Percentiles rank a stretch among this genome's conserved stretches.
phyloP scores from a whole-genome alignment of 306 rosid genomes.

The Acacia crassicarpa region DNA sequence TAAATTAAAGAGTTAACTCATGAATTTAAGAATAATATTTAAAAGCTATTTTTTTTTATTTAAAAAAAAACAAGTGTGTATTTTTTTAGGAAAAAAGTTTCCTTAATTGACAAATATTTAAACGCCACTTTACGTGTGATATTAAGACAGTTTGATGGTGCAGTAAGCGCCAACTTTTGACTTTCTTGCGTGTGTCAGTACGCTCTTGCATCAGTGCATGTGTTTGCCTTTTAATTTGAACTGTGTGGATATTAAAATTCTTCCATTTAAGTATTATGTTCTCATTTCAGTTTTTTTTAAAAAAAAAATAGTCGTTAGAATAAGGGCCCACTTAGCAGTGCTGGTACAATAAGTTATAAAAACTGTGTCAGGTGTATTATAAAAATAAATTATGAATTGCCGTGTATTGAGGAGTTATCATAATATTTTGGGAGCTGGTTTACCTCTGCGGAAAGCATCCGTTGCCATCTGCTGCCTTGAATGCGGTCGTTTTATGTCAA shows the following conservation, averaged over 20 bases:
- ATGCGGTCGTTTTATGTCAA: too few relatives aligned
- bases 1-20: too few relatives aligned
- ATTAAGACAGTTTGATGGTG: neutral
- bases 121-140: neutral
- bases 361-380: neutral
- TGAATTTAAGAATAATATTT: too few relatives aligned
- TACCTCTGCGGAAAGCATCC: too few relatives aligned
- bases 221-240: neutral
- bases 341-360: neutral
- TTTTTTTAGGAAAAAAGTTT: neutral
- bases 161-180: neutral
- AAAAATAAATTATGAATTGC: neutral
- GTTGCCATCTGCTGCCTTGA: too few relatives aligned
- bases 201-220: neutral
- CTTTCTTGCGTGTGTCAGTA: neutral
- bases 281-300: neutral
- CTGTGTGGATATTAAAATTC: neutral
- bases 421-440: too few relatives aligned
- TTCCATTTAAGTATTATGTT: neutral
- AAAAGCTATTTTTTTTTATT: too few relatives aligned
- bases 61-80: neutral
- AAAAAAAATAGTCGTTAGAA: neutral
- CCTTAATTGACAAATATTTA: too few relatives aligned
- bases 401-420: neutral
- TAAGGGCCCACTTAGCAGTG: neutral